Evolutionary conservation across 2,329 filamentous ascomycete genomes (phyloP).

Genomic region (Ramularia endophylla): DNA sequence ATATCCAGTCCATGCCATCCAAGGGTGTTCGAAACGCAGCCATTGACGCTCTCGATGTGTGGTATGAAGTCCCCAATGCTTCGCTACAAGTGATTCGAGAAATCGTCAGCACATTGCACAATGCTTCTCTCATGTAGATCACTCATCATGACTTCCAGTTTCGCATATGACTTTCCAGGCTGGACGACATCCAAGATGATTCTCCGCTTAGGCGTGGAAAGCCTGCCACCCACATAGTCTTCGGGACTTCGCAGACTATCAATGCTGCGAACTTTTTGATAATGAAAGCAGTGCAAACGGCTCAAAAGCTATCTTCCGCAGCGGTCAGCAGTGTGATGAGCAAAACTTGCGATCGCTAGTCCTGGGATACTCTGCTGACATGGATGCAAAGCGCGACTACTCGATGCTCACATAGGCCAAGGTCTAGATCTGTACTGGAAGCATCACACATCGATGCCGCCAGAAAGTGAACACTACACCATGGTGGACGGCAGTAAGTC

Average conservation of each 20-base stretch:
- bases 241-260: conserved; percentile 6
- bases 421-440: no score
- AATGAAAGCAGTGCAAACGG: conserved; percentile 3
- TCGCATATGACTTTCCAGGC: background rate
- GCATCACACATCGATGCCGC: no score
- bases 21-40: no score
- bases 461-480: no score
- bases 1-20: no score
- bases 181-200: conserved; percentile 8
- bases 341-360: background rate
- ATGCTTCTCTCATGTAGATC: conserved; percentile 6
- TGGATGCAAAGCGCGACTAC: conserved; percentile 1
- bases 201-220: conserved; percentile 3
- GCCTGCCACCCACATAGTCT: conserved; percentile 3
- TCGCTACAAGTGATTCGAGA: conserved; percentile 4
- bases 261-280: conserved; percentile 6
- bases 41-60: conserved; percentile 6
- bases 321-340: conserved; percentile 1
- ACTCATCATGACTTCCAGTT: background rate
- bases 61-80: conserved; percentile 3
- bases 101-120: conserved; percentile 6
- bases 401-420: conserved; percentile 7
- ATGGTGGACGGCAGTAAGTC: no score
- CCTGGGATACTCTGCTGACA: background rate
- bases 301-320: conserved; percentile 1